Conservation (phyloP, 495 filamentous ascomycete genomes). For the Penicillium atrosanguineum region DNA sequence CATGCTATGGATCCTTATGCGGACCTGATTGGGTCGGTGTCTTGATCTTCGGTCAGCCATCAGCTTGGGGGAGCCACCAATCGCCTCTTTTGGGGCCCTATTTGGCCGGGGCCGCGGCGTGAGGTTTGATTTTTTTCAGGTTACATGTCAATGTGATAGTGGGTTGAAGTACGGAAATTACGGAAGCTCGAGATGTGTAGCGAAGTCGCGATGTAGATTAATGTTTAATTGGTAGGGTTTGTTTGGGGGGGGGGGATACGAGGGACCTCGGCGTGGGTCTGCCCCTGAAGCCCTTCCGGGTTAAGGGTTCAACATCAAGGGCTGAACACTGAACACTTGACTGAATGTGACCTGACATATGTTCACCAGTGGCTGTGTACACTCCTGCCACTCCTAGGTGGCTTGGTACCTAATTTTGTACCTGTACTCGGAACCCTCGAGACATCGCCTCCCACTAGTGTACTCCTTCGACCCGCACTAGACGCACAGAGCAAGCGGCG, state of each 20-base stretch:
- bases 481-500: not conserved
- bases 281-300: not conserved
- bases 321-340: not conserved
- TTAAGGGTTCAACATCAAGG: not conserved
- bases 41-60: conserved; percentile 2
- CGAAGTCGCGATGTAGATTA: too few species aligned
- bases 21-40: not conserved
- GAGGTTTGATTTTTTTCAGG: not conserved
- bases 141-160: not conserved
- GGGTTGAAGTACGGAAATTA: not conserved
- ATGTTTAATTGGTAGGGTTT: too few species aligned
- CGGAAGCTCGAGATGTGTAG: not conserved
- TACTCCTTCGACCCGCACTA: not conserved
- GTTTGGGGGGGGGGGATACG: too few species aligned
- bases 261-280: too few species aligned
- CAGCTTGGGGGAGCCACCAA: conserved; percentile 2
- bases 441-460: not conserved
- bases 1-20: not conserved
- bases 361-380: not conserved
- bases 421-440: not conserved
- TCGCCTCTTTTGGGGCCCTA: not conserved
- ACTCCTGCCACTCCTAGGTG: not conserved
- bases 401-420: not conserved
- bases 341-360: not conserved
- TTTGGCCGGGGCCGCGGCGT: not conserved